These are phyloP conservation scores for Aspergillus campestris DNA, from an alignment of 495 filamentous ascomycete species.

Conservation along the genomic window DNA sequence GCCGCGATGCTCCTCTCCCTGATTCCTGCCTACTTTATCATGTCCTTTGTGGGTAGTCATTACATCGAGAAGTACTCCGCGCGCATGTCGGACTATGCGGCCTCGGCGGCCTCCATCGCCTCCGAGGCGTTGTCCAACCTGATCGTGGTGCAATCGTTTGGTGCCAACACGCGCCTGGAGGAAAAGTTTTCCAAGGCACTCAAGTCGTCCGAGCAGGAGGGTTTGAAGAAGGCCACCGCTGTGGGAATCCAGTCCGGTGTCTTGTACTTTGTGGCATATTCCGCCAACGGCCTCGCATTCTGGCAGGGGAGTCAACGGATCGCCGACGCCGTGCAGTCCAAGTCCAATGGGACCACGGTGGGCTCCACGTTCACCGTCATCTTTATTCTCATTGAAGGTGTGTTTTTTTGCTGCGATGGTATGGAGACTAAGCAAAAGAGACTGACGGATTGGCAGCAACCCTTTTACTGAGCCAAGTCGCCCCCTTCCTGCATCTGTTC, in stretches of 20 bases:
- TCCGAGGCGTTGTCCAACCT: constrained; percentile 40
- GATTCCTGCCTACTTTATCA: constrained; percentile 57
- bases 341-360: constrained; percentile 30
- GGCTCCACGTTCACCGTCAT: constrained; percentile 58
- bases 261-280: constrained; percentile 58
- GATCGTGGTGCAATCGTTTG: constrained; percentile 42
- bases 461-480: constrained; percentile 53
- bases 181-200: constrained; percentile 44
- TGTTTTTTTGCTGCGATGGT: constrained; percentile 3
- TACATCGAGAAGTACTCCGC: constrained; percentile 52
- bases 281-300: constrained; percentile 57
- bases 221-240: constrained; percentile 50
- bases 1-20: constrained; percentile 43
- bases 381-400: constrained; percentile 57
- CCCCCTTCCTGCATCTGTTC: constrained; percentile 55
- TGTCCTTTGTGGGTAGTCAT: constrained; percentile 52
- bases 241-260: constrained; percentile 56
- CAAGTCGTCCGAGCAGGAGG: constrained; percentile 35
- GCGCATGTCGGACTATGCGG: constrained; percentile 41
- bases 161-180: constrained; percentile 40
- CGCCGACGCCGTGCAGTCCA: constrained; percentile 35
- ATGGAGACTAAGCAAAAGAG: too few species aligned
- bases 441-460: constrained; percentile 38
- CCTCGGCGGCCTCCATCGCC: constrained; percentile 40
- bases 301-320: constrained; percentile 54